Evolutionary conservation across 257 asterid species (phyloP), one percentile per base, ranked within the genome.

Genomic region (Primulina huaijiensis): DNA sequence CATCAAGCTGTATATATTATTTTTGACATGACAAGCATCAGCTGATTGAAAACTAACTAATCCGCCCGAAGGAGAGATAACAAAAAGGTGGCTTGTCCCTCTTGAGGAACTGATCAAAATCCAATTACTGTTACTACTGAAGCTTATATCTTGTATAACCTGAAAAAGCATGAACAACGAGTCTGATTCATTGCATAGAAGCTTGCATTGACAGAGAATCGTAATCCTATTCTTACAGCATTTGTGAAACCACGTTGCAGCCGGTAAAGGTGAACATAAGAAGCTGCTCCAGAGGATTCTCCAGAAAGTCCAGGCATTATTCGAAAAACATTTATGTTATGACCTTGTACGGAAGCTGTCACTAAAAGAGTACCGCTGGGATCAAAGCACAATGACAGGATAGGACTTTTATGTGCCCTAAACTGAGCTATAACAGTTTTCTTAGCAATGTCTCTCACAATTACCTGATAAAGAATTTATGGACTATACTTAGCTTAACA

Each of bases 81-180:
- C 85, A 76, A 90, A 93, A 71, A 93, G 90, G 76, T 93, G 99
- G 77, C 90, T 82, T 60, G 99, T 93, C 70, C 99, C 97, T 76
- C 96, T 85, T 8, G 88, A 87, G 27, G 89, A 81, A 76, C 89
- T 84, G 62, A 81, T 72, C 75, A 81, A 63, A 58, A 84, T 65
- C 86, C 89, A 93, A 59, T 82, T 87, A 77, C 96, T 85, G 74
- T 93, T 95, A 29, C 83, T 79, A 64, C 99, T 93, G 74, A 93
- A 90, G 80, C 97, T 85, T 62, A 93, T 86, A 74, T 93, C 97
- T 76, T 90, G 96, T 81, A 93, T 93, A 75, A 93, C 86, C 97
- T 93, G 90, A 68, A 69, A 75, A 76, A 58, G 68, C 30, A 64
- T 73, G 69, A 68, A 20, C 70, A 63, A 67, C 38, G 20, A 59